Evolutionary conservation across 768 basidiomycete genomes (phyloP), one percentile per base, ranked within the genome.

Genomic region (Suillus weaverae): DNA sequence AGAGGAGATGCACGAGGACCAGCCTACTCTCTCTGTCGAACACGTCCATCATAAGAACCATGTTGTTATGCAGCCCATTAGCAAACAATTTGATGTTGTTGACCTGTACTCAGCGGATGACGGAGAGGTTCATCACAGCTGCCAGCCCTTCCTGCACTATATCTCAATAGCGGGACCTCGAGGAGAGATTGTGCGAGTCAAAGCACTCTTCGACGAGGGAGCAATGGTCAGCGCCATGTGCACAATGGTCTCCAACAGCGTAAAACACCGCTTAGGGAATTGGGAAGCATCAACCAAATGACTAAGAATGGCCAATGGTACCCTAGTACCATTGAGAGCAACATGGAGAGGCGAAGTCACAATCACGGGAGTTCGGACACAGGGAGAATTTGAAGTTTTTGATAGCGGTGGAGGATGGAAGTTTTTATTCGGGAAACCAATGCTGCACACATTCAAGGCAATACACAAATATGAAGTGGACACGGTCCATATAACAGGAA

Each of bases 221-320:
- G 74, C 77, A 1, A 69, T 77, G 74, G 66, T 73, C 0, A 72
- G 67, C 33, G 72, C 71, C 5, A 72, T 79, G 51, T 69, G 71
- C 20, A 26, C 62, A 2, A 38, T 9, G 5, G 20, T 66, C 16
- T 70, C 59, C 56, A 3, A 51, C 16, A 53, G 54, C 10, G 39
- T 66, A 0, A 36, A 35, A 22, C 53, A 67, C 11, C 56, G 64
- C 22, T 26, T 78, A 7, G 55, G 68, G 5, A 5, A 16, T 0
- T 62, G 63, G 20, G 3, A 26, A 10, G 63, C 60, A 3, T 78
- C 77, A 5, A n/a, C 13, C 3, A 41, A 41, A 16, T 14, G 39
- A 3, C 13, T 41, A 41, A 13, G 39, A 4, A 36, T 36, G 36
- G 36, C 36, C 9, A 36, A 36, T 1, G 36, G 36, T 10, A 36